phyloP scores from a whole-genome alignment of 139 green algal genomes.

The Chlamydomonas eustigma region DNA sequence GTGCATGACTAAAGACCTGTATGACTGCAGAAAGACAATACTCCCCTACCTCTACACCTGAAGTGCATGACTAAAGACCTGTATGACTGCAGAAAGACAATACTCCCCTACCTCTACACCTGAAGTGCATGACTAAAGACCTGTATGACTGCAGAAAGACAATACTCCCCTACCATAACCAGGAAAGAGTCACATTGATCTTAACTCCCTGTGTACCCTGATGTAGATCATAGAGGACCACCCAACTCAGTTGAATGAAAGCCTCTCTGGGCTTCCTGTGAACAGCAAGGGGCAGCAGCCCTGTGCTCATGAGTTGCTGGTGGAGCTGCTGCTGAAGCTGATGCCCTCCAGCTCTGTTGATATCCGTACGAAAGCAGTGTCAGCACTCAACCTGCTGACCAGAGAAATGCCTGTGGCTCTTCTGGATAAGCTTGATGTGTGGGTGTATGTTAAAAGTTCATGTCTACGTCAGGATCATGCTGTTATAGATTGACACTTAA shows the following conservation, averaged over 20 bases:
- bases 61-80: no score
- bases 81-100: no score
- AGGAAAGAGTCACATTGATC: no score
- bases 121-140: no score
- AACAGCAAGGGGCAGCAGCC: not conserved
- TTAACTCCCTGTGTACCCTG: not conserved
- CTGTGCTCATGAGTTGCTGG: slow-evolving; percentile 41
- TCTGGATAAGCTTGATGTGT: slow-evolving; percentile 54
- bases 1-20: no score
- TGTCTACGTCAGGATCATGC: no score
- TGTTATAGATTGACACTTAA: no score
- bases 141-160: no score
- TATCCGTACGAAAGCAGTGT: slow-evolving; percentile 46
- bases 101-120: no score
- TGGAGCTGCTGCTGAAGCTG: slow-evolving; percentile 66
- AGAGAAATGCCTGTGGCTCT: slow-evolving; percentile 56
- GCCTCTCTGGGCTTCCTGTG: slow-evolving; percentile 1
- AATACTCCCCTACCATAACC: no score
- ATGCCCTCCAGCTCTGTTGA: slow-evolving; percentile 37
- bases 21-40: no score
- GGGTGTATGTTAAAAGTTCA: not conserved
- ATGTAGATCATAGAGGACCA: slow-evolving; percentile 55
- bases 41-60: no score
- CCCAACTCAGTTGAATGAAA: slow-evolving; percentile 60
- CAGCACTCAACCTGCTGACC: slow-evolving; percentile 70